phyloP scores from a whole-genome alignment of 257 asterid genomes.

The Capsicum rhomboideum region DNA sequence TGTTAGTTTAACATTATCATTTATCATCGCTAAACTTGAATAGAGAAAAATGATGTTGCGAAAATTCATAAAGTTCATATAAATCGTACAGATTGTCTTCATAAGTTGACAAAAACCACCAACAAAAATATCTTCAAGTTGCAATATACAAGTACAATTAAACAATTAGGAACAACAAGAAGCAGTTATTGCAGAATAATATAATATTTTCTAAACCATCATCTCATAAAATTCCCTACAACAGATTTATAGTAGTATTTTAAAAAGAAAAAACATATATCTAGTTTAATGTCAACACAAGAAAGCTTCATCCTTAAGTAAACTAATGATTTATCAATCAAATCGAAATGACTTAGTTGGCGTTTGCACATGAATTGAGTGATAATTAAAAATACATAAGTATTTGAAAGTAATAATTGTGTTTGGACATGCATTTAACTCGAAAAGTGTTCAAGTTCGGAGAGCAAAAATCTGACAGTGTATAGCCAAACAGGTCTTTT shows the following conservation, averaged over 20 bases:
- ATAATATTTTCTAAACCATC: not conserved
- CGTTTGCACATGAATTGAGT: no score
- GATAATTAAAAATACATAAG: no score
- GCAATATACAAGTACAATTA: not conserved
- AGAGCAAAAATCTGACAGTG: no score
- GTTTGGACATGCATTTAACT: no score
- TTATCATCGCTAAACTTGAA: no score
- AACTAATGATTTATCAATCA: not conserved
- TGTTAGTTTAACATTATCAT: not conserved
- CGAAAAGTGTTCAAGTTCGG: no score
- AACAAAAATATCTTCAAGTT: not conserved
- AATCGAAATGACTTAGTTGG: not conserved
- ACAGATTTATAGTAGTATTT: not conserved
- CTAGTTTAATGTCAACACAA: not conserved
- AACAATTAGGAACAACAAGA: not conserved
- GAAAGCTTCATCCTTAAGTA: not conserved
- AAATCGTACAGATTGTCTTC: no score
- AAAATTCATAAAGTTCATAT: no score
- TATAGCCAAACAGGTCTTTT: no score
- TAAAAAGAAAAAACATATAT: not conserved
- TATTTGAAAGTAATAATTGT: no score
- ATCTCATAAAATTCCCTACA: not conserved
- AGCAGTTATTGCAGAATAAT: not conserved
- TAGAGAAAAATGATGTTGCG: no score
- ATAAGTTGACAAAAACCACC: not conserved